These are phyloP conservation scores for Aspergillus latus DNA, from an alignment of 2,329 filamentous ascomycete genomes.

Conservation along the genomic window DNA sequence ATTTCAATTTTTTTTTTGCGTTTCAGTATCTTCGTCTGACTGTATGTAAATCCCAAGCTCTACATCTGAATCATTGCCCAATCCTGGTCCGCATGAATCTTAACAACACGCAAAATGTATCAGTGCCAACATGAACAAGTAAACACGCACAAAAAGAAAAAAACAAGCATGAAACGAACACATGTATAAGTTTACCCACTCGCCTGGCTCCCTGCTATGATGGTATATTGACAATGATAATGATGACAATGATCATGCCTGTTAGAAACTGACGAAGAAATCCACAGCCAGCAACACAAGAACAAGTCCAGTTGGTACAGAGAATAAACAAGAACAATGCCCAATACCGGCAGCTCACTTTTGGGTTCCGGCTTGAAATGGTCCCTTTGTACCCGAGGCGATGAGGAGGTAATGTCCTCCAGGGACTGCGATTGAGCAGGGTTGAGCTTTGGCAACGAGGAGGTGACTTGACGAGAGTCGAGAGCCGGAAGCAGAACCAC, in stretches of 20 bases:
- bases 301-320: constrained; percentile 11
- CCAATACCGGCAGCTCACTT: constrained; percentile 12
- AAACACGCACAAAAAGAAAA: constrained; percentile 7
- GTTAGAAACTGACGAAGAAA: constrained; percentile 23
- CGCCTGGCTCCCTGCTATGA: constrained; percentile 32
- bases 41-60: constrained; percentile 24
- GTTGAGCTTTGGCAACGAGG: not conserved
- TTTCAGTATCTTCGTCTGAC: constrained; percentile 12
- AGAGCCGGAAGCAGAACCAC: constrained; percentile 6
- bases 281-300: constrained; percentile 18
- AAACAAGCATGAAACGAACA: constrained; percentile 15
- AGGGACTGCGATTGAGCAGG: not conserved
- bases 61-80: constrained; percentile 22
- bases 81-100: constrained; percentile 19
- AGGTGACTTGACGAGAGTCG: constrained; percentile 6
- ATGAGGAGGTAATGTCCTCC: not conserved
- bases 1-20: not conserved
- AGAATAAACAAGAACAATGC: constrained; percentile 13
- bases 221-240: constrained; percentile 30
- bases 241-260: constrained; percentile 23
- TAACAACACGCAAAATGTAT: constrained; percentile 18
- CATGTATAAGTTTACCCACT: constrained; percentile 24
- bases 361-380: constrained; percentile 9
- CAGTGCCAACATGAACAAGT: constrained; percentile 14
- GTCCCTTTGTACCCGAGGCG: not conserved